phyloP scores from a whole-genome alignment of 805 yeast species.

The Kodamaea nitidulidarum region DNA sequence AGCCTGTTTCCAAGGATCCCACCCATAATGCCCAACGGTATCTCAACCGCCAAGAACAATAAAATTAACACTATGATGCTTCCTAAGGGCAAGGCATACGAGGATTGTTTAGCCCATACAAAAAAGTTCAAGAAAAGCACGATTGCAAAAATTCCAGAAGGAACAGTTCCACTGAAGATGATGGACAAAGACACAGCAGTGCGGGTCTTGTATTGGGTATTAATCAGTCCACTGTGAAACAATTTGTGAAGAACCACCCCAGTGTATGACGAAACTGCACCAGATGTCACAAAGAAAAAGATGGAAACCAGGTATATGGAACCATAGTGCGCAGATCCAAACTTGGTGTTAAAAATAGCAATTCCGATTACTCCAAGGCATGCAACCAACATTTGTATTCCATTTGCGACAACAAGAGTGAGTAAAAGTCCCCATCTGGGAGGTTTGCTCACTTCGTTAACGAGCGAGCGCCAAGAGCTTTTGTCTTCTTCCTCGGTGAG shows the following conservation, averaged over 20 bases:
- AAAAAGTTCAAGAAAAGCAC: slow-evolving; percentile 59
- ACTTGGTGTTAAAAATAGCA: slow-evolving; percentile 38
- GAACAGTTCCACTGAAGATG: slow-evolving; percentile 35
- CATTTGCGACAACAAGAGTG: slow-evolving; percentile 62
- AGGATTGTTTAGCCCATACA: slow-evolving; percentile 72
- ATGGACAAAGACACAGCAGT: slow-evolving; percentile 19
- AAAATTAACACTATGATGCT: slow-evolving; percentile 59
- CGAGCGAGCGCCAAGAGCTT: slow-evolving; percentile 47
- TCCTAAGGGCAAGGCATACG: slow-evolving; percentile 75
- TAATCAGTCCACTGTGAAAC: slow-evolving; percentile 42
- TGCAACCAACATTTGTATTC: slow-evolving; percentile 68
- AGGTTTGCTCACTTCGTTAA: slow-evolving; percentile 49
- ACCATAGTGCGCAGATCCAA: slow-evolving; percentile 53
- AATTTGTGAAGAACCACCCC: slow-evolving; percentile 61
- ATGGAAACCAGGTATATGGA: slow-evolving; percentile 61
- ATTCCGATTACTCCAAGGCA: slow-evolving; percentile 56
- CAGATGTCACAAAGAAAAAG: slow-evolving; percentile 61
- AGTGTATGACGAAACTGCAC: slow-evolving; percentile 68
- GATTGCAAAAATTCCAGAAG: slow-evolving; percentile 47
- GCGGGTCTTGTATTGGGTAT: slow-evolving; percentile 15
- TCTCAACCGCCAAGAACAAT: slow-evolving; percentile 59
- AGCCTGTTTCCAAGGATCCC: slow-evolving; percentile 48
- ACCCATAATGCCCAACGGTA: slow-evolving; percentile 76
- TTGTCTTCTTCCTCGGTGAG: slow-evolving; percentile 7
- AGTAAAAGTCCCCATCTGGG: slow-evolving; percentile 50